These are phyloP conservation scores for Polytrichum commune DNA, from an alignment of 225 moss, liverwort and hornwort species.

Conservation along the genomic window DNA sequence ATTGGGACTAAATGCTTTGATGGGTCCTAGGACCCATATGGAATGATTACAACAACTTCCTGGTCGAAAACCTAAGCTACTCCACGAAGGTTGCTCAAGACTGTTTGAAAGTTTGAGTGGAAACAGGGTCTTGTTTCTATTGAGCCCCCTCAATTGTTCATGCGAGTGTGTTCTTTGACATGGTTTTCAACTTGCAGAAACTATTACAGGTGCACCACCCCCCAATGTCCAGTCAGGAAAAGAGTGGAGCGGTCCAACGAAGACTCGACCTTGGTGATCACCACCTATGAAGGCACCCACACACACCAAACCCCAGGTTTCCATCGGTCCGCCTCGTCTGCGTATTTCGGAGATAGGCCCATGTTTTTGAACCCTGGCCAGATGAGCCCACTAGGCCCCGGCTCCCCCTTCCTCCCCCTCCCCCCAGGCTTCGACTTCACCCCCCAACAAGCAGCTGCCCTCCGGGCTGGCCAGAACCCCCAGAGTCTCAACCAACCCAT, in stretches of 20 bases:
- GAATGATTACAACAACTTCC: too few species aligned
- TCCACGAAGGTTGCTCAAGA: too few species aligned
- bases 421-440: slow-evolving; percentile 47
- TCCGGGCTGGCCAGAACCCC: slow-evolving; percentile 27
- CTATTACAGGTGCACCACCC: slow-evolving; percentile 66
- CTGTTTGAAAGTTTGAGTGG: too few species aligned
- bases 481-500: too few species aligned
- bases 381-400: slow-evolving; percentile 10
- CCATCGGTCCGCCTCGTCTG: slow-evolving; percentile 28
- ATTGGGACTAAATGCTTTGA: too few species aligned
- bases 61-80: too few species aligned
- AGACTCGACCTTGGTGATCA: slow-evolving; percentile 55
- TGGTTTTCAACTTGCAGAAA: slow-evolving; percentile 31
- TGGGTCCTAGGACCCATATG: too few species aligned
- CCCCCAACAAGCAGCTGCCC: slow-evolving; percentile 43
- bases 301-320: slow-evolving; percentile 60
- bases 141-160: too few species aligned
- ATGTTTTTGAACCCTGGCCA: slow-evolving; percentile 30
- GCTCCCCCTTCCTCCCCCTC: slow-evolving; percentile 31
- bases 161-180: too few species aligned
- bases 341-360: slow-evolving; percentile 45
- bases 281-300: slow-evolving; percentile 63
- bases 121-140: too few species aligned
- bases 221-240: slow-evolving; percentile 48
- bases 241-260: slow-evolving; percentile 58